phyloP scores from a whole-genome alignment of 2,329 filamentous ascomycete genomes.

The Trichoderma sp. region DNA sequence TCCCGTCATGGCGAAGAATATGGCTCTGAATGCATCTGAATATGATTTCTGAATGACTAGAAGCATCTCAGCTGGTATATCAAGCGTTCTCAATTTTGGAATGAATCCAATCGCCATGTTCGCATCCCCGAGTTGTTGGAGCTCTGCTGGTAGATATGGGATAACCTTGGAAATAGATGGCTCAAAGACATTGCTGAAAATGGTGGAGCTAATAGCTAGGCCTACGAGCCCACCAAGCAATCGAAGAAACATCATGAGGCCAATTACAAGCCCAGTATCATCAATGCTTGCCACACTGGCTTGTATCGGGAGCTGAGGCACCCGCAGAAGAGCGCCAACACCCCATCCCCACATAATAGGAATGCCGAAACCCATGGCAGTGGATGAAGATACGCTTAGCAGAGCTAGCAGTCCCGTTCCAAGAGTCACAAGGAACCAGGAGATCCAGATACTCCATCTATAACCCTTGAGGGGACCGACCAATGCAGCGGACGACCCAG shows the following conservation, averaged over 20 bases:
- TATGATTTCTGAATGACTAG: background rate
- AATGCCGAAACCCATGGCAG: conserved; percentile 20
- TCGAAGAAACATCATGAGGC: conserved; percentile 3
- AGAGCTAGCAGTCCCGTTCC: too few species aligned
- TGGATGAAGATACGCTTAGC: too few species aligned
- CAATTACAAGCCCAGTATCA: conserved; percentile 11
- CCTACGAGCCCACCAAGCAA: conserved; percentile 16
- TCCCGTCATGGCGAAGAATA: conserved; percentile 17
- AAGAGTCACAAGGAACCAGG: too few species aligned
- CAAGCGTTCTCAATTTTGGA: background rate
- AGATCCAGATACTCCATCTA: too few species aligned
- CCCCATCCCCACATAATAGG: conserved; percentile 32
- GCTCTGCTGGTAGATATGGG: background rate
- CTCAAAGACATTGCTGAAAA: conserved; percentile 19
- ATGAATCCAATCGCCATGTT: conserved; percentile 18
- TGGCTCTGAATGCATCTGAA: conserved; percentile 1
- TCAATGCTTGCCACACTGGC: conserved; percentile 12
- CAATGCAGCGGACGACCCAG: too few species aligned
- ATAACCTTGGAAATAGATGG: background rate
- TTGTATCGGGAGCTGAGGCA: conserved; percentile 17
- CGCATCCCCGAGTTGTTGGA: background rate
- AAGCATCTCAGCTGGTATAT: background rate
- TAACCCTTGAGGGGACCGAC: too few species aligned
- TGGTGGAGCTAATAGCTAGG: conserved; percentile 12
- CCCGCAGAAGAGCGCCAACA: conserved; percentile 23